Percentiles rank a stretch among this genome's conserved stretches.
phyloP scores from a whole-genome alignment of 768 basidiomycete species.

The Obba rivulosa region DNA sequence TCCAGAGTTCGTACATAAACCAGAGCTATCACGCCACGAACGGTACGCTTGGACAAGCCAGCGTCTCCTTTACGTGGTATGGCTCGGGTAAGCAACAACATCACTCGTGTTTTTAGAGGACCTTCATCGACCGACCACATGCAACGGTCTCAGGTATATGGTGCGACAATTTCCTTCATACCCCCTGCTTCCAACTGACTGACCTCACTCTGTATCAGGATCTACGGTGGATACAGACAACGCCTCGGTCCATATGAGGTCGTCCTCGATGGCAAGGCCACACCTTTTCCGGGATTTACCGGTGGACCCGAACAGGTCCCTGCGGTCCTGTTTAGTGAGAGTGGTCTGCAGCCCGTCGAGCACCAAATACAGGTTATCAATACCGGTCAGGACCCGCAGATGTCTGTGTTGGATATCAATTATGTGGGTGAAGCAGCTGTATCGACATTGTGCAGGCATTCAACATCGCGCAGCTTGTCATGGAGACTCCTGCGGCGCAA shows the following conservation, averaged over 20 bases:
- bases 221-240: slow-evolving; percentile 9
- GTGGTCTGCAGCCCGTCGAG: neutral
- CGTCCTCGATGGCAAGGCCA: slow-evolving; percentile 5
- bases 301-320: slow-evolving; percentile 1
- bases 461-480: slow-evolving; percentile 1
- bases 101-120: neutral
- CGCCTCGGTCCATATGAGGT: slow-evolving; percentile 11
- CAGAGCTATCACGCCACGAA: slow-evolving; percentile 14
- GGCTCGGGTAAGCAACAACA: slow-evolving; percentile 13
- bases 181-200: neutral
- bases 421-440: slow-evolving; percentile 3
- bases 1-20: slow-evolving; percentile 1
- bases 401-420: slow-evolving; percentile 8
- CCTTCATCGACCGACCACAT: neutral
- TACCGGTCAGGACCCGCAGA: neutral
- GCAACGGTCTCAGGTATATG: neutral
- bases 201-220: slow-evolving; percentile 5
- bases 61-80: slow-evolving; percentile 10
- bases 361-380: slow-evolving; percentile 14
- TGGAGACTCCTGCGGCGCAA: neutral
- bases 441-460: neutral
- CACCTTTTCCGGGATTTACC: neutral
- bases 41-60: slow-evolving; percentile 3
- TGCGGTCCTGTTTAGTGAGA: slow-evolving; percentile 1
- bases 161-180: neutral